phyloP scores from a whole-genome alignment of 257 asterid genomes.

The Knoxia roxburghii region DNA sequence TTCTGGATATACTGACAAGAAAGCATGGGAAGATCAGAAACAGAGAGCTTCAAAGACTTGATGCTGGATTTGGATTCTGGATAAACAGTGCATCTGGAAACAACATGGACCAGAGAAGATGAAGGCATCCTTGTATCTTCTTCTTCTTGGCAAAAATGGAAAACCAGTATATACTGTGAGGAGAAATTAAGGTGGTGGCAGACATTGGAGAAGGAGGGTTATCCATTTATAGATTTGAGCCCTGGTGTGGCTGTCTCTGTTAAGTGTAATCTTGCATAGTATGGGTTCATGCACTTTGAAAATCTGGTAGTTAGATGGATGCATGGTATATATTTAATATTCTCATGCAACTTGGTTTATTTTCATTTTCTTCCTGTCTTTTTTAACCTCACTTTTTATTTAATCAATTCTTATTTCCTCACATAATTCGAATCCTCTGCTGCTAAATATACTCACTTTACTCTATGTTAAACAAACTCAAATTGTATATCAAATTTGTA shows the following conservation, averaged over 20 bases:
- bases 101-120: conserved; percentile 40
- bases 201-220: not conserved
- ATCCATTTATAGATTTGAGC: conserved; percentile 9
- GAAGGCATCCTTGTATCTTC: conserved; percentile 50
- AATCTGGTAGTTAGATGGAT: conserved; percentile 11
- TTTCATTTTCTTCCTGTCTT: not conserved
- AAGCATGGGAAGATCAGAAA: conserved; percentile 94
- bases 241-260: no score
- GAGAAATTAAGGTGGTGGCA: not conserved
- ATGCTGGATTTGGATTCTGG: conserved; percentile 45
- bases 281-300: conserved; percentile 19
- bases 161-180: no score
- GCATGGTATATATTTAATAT: not conserved
- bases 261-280: no score
- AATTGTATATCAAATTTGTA: no score
- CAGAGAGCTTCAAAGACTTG: conserved; percentile 68
- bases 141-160: not conserved
- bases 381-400: no score
- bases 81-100: conserved; percentile 60
- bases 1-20: conserved; percentile 93
- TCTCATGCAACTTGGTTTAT: not conserved
- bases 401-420: no score
- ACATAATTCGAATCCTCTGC: no score
- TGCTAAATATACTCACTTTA: no score
- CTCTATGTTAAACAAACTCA: no score